Evolutionary conservation across 345 rosid genomes (phyloP).

Genomic region (Lumnitzera racemosa): DNA sequence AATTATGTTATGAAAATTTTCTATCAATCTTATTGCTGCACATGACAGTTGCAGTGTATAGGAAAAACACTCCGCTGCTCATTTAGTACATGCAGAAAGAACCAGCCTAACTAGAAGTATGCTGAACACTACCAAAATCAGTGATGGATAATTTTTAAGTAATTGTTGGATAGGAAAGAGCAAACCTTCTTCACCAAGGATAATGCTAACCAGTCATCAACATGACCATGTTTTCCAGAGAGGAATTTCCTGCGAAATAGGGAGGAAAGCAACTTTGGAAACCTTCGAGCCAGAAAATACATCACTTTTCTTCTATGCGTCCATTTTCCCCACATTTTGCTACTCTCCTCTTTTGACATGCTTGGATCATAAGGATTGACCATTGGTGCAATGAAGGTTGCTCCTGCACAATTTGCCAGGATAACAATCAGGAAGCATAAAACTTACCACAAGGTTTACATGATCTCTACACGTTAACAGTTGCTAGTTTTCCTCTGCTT

Average conservation of each 20-base stretch:
- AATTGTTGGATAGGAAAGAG: slow-evolving; percentile 1
- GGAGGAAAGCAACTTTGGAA: slow-evolving; percentile 54
- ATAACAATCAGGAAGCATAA: background rate
- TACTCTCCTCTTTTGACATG: slow-evolving; percentile 73
- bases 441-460: too few species aligned
- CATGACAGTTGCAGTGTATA: too few species aligned
- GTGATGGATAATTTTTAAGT: too few species aligned
- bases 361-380: slow-evolving; percentile 75
- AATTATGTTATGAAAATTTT: too few species aligned
- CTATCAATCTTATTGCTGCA: too few species aligned
- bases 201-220: slow-evolving; percentile 70
- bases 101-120: too few species aligned
- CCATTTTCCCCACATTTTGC: slow-evolving; percentile 68
- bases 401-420: slow-evolving; percentile 48
- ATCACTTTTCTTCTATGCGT: slow-evolving; percentile 44
- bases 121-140: too few species aligned
- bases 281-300: slow-evolving; percentile 60
- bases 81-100: too few species aligned
- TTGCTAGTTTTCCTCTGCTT: too few species aligned
- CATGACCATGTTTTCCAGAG: slow-evolving; percentile 62
- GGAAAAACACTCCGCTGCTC: too few species aligned
- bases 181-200: slow-evolving; percentile 66
- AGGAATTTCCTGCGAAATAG: slow-evolving; percentile 64
- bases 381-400: slow-evolving; percentile 66
- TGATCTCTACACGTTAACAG: too few species aligned